Evolutionary conservation across 2,329 filamentous ascomycete species (phyloP), one percentile per base, ranked within the genome.

Genomic region (Lecanicillium sp.): DNA sequence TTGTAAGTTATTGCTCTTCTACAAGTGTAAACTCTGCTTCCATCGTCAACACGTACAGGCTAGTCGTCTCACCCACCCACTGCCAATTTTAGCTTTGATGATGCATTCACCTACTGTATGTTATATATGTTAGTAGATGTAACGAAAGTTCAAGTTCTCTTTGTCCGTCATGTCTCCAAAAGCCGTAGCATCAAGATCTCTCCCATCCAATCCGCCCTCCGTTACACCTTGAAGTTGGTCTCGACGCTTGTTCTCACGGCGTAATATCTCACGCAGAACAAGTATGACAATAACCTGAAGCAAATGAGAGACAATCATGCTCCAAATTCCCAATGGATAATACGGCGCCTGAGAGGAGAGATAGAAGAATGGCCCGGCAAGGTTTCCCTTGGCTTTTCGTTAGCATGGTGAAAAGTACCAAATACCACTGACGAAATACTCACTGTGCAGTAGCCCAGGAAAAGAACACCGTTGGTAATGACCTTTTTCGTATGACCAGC

Each of bases 381-480:
- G 62, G 35, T 66, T 67, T 2, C 57, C 57, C 0, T 25, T 6
- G 22, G 6, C 57, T 22, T 25, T 11, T 25, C 22, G 11, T 25
- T 25, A 25, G 22, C n/a, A n/a, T n/a, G n/a, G n/a, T n/a, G n/a
- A n/a, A n/a, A n/a, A n/a, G n/a, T n/a, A n/a, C n/a, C n/a, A n/a
- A n/a, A n/a, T n/a, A n/a, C n/a, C n/a, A n/a, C n/a, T n/a, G n/a
- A n/a, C n/a, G n/a, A n/a, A n/a, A n/a, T 25, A 25, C 22, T 25
- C 11, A 25, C 22, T 7, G 50, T 32, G 20, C 54, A 57, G 33
- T 57, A 75, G 0, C 65, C 67, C 5, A 71, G 56, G 31, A 72
- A 63, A 1, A 70, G 55, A 11, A 68, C 53, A 2, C 70, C 54
- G 15, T 70, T 70, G 2, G 58, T 52, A 0, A 67, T 70, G 0